Percentiles rank a stretch among this genome's conserved stretches.
phyloP scores from a whole-genome alignment of 2,329 filamentous ascomycete species.

The Cercospora brassicicola region DNA sequence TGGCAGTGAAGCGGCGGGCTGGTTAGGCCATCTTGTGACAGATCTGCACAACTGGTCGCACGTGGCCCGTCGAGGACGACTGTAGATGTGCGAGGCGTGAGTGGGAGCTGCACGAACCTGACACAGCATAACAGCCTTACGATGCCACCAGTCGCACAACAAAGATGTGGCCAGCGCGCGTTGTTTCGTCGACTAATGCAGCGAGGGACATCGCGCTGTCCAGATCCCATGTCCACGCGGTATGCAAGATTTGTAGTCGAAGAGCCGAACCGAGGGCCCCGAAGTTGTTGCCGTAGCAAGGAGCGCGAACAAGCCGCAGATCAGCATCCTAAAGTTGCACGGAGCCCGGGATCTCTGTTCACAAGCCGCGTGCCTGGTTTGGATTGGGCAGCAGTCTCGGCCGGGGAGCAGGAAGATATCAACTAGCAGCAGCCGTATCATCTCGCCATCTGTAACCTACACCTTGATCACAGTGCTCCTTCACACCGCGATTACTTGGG shows the following conservation, averaged over 20 bases:
- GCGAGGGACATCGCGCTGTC: neutral
- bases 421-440: neutral
- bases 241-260: neutral
- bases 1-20: neutral
- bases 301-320: neutral
- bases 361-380: neutral
- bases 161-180: neutral
- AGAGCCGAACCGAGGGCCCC: neutral
- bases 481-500: neutral
- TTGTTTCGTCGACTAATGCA: neutral
- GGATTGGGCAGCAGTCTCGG: slow-evolving; percentile 4
- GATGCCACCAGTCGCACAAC: neutral
- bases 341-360: neutral
- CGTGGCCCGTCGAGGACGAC: neutral
- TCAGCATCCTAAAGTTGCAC: neutral
- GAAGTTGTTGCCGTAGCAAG: neutral
- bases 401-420: neutral
- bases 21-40: neutral
- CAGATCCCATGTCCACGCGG: neutral
- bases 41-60: slow-evolving; percentile 1
- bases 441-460: neutral
- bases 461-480: neutral
- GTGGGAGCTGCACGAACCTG: neutral
- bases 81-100: neutral
- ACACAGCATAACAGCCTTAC: neutral